Base-by-base conservation (phyloP, 164 flowering plant genomes). In the Umbellularia californica region DNA sequence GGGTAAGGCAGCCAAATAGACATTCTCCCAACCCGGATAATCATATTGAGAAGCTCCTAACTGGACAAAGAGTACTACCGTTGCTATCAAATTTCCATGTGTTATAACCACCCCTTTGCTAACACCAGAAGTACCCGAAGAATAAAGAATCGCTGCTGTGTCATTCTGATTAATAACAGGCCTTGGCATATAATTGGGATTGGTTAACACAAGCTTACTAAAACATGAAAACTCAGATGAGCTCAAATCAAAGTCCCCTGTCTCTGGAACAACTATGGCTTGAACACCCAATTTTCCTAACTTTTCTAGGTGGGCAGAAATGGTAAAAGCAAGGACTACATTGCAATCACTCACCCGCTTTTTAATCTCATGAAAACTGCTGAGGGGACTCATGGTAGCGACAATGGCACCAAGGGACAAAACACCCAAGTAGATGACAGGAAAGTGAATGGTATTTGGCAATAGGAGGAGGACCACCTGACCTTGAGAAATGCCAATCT, bases 71-170 rank as follows among this genome's bases (percentile, higher is more conserved):
- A 88, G 87, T 76, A 82, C 91, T 30, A 87, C 79, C 78, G 64
- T 79, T 19, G 97, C 84, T 6, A 94, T 92, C 27, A 94, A 82
- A 81, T 92, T 94, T 77, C 83, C 69, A 74, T 94, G 98, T 0
- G 89, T 87, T 28, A 92, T 47, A 58, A 89, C 79, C 47, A 87
- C 97, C 3, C 93, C 97, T 86, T 94, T 94, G 67, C 89, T 83
- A 19, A 35, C 74, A n/a, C 97, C 97, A 3, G 91, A 83, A 65
- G 98, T 94, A 0, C 98, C 98, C 0, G 97, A 94, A 0, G 98
- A 92, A 78, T 82, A 88, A 80, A 94, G 68, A 13, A 94, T 81
- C 0, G 90, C 92, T 1, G 97, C 98, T 1, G 86, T 83, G 68
- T 94, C 97, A 22, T 85, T 50, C 78, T 90, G 98, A 35, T 63